Evolutionary conservation across 768 basidiomycete genomes (phyloP), one percentile per base, ranked within the genome.

Genomic region (Lentinula raphanica): DNA sequence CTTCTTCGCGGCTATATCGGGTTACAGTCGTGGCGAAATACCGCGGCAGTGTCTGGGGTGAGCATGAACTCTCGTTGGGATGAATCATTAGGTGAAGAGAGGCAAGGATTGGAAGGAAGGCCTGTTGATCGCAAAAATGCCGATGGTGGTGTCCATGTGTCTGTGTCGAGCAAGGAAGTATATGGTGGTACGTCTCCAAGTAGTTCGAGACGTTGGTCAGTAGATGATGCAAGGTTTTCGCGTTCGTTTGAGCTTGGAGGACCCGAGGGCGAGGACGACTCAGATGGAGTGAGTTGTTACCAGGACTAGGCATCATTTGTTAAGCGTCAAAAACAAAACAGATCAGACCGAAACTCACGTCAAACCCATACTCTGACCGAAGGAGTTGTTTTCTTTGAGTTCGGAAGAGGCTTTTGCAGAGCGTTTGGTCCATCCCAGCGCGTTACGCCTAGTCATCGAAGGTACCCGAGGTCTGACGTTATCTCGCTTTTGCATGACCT

Each of bases 1-100:
- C n/a, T n/a, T n/a, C n/a, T n/a, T n/a, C n/a, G n/a, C n/a, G n/a
- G n/a, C 72, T 72, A 59, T 90, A 73, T 21, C 75, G 71, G 28
- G 79, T 79, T 23, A 85, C 84, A 29, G 78, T 80, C 38, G 75
- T 81, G 8, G 82, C 89, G 42, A 94, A 74, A 58, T 79, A 83
- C 17, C 90, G 85, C 56, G 97, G 78, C n/a, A 2, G 83, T 85
- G 31, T 89, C 89, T 0, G 91, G 87, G 0, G 89, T 93, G 36
- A 97, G 77, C 68, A 75, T 73, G 60, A 86, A 79, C 59, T 86
- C 84, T 21, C 49, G 45, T 35, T 68, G 67, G 48, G 75, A 74
- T 9, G 71, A 70, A 23, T 67, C 67, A 64, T 76, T 49, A 12
- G 82, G 83, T 3, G 81, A 71, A 1, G 79, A 78, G 29, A 82